phyloP scores from a whole-genome alignment of 305 asterid species.

The Fraxinus nigra region DNA sequence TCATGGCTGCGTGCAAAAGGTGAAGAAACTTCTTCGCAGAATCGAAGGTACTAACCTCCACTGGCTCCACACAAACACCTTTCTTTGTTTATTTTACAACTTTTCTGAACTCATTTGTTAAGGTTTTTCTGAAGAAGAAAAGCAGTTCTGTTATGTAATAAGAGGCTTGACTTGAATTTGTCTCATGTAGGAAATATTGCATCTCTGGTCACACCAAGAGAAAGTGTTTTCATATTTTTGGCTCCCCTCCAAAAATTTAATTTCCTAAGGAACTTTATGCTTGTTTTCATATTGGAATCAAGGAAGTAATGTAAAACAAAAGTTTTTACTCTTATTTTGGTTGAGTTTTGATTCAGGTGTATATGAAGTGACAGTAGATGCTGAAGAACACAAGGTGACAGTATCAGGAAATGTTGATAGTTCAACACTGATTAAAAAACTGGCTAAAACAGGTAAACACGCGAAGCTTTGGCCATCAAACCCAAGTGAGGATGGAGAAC shows the following conservation, averaged over 20 bases:
- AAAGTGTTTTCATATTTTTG: not conserved
- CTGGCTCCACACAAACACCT: not conserved
- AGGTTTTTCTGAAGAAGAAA: not conserved
- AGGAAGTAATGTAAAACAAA: not conserved
- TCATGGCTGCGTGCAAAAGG: constrained; percentile 64
- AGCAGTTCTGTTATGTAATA: not conserved
- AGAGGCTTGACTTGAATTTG: not conserved
- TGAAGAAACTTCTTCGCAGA: constrained; percentile 60
- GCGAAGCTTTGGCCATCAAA: constrained; percentile 53
- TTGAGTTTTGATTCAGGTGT: constrained; percentile 50
- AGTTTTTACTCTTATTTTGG: not conserved
- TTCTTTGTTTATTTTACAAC: not conserved
- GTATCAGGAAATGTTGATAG: constrained; percentile 65
- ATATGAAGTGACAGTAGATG: constrained; percentile 54
- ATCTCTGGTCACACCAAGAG: not conserved
- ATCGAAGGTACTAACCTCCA: constrained; percentile 42
- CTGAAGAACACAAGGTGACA: constrained; percentile 51
- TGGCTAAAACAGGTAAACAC: constrained; percentile 67
- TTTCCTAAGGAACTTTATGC: not conserved
- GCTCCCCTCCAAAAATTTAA: not conserved
- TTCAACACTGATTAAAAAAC: constrained; percentile 46
- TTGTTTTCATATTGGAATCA: not conserved
- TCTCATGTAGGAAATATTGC: not conserved
- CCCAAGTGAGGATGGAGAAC: not conserved
- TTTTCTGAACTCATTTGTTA: not conserved